Base-by-base conservation (phyloP, 331 rosid genomes). In the Pyracantha coccinea region DNA sequence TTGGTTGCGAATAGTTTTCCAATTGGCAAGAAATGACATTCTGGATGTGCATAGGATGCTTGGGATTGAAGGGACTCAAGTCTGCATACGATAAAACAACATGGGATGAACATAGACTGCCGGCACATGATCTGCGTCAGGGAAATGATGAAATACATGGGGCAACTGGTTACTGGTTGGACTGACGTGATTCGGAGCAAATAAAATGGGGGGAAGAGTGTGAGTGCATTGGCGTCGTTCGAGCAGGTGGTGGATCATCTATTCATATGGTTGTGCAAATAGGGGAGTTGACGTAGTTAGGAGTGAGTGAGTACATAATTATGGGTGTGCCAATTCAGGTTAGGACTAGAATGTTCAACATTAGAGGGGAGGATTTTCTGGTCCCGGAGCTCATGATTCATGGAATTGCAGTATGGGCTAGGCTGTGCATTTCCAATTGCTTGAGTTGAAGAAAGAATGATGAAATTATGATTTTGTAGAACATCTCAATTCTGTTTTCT, bases 91-190 rank as follows among this genome's bases (percentile, higher is more conserved):
- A 94, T 94, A 95, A 85, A 80, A 81, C 81, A 83, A 55, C 95
- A 93, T 59, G 91, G 91, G 75, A 90, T 94, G 97, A 88, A 87
- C 86, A 88, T 94, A 76, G 96, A 94, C 72, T 76, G 75, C 66
- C 95, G 95, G 45, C 99, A 94, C 83, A 94, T 91, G 91, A 91
- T 88, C 90, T 97, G 92, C 79, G 85, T 94, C 24, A 93, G 96
- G 29, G 99, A 94, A 83, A 80, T 94, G 78, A 94, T 94, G 99
- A 94, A 96, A 19, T 80, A 75, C 74, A 80, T 88, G 86, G 98
- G 98, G 66, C 84, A 81, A 77, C 86, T 89, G 83, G n/a, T n/a
- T n/a, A 77, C 85, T 90, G 84, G 92, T 87, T 21, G 98, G 98
- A 61, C 88, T 91, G 79, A 93, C 93, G n/a, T 89, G 97, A 86